Conservation (phyloP, 495 filamentous ascomycete species). For the Diplogelasinospora grovesii region DNA sequence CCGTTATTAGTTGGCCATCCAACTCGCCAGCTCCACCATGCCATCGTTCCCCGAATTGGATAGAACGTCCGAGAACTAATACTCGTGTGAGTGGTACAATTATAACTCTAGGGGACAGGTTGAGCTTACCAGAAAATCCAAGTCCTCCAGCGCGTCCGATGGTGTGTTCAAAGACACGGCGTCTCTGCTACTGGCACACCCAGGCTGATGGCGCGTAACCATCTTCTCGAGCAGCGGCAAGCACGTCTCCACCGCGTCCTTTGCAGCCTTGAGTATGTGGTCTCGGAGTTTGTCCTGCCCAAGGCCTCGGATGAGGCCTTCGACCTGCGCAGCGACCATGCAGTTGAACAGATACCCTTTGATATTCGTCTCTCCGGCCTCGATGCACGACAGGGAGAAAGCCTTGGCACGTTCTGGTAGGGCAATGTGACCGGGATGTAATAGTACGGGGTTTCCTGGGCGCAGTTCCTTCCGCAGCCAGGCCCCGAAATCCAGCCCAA, state of each 20-base stretch:
- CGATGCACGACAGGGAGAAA: slow-evolving; percentile 37
- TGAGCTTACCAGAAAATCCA: no score
- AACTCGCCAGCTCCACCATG: no score
- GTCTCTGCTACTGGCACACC: no score
- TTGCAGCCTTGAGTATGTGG: slow-evolving; percentile 30
- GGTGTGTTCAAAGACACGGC: no score
- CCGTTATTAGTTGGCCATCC: no score
- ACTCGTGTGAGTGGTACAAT: no score
- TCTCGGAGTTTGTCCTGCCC: slow-evolving; percentile 23
- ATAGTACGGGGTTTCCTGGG: slow-evolving; percentile 28
- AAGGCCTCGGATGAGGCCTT: slow-evolving; percentile 34
- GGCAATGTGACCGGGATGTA: slow-evolving; percentile 42
- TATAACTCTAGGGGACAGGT: no score
- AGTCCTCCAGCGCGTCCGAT: no score
- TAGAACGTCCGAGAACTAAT: no score
- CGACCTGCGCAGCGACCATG: slow-evolving; percentile 37
- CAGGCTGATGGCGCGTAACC: slow-evolving; percentile 6
- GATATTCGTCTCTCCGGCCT: slow-evolving; percentile 50
- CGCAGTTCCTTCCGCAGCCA: slow-evolving; percentile 45
- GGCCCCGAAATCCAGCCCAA: slow-evolving; percentile 40
- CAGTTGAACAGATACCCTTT: slow-evolving; percentile 45
- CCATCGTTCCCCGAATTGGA: no score
- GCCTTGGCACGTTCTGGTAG: slow-evolving; percentile 39
- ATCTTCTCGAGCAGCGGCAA: slow-evolving; percentile 40
- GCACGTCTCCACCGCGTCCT: slow-evolving; percentile 22